phyloP scores from a whole-genome alignment of 1,139 yeast species.

The Debaryomycetaceae sp. region DNA sequence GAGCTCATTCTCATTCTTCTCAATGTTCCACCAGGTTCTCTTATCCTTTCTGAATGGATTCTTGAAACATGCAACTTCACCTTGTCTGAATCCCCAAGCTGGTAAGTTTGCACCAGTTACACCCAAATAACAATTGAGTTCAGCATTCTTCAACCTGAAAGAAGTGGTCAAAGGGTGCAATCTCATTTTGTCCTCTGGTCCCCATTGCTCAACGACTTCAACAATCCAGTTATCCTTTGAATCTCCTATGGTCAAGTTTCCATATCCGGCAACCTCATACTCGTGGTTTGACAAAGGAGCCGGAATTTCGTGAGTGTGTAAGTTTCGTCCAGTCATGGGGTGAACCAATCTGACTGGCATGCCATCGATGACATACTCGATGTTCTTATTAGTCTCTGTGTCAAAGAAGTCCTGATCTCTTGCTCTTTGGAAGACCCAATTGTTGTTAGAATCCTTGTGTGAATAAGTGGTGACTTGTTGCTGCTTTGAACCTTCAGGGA shows the following conservation, averaged over 20 bases:
- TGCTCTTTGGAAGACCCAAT: slow-evolving; percentile 80
- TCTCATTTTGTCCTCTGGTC: slow-evolving; percentile 60
- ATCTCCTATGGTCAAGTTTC: slow-evolving; percentile 84
- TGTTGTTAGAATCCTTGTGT: slow-evolving; percentile 88
- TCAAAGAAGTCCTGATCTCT: slow-evolving; percentile 58
- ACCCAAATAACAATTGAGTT: slow-evolving; percentile 78
- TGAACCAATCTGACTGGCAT: slow-evolving; percentile 77
- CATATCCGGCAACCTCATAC: slow-evolving; percentile 91
- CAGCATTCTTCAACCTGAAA: slow-evolving; percentile 68
- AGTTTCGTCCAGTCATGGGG: slow-evolving; percentile 77
- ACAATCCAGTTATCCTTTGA: slow-evolving; percentile 90
- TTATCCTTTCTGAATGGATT: slow-evolving; percentile 79
- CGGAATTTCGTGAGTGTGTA: slow-evolving; percentile 79
- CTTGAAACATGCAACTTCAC: slow-evolving; percentile 86
- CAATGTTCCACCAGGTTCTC: slow-evolving; percentile 98
- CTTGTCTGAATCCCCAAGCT: slow-evolving; percentile 98
- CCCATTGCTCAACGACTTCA: slow-evolving; percentile 78
- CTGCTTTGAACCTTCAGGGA: slow-evolving; percentile 93
- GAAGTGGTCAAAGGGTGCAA: slow-evolving; percentile 88
- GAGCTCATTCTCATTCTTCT: slow-evolving; percentile 70
- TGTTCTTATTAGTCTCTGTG: slow-evolving; percentile 45
- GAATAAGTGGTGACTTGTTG: slow-evolving; percentile 95
- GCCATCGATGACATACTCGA: slow-evolving; percentile 66
- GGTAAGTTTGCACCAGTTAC: slow-evolving; percentile 81
- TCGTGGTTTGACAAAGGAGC: slow-evolving; percentile 76